phyloP scores from a whole-genome alignment of 352 stramenopile genomes.

The Thalassiosira pacifica region DNA sequence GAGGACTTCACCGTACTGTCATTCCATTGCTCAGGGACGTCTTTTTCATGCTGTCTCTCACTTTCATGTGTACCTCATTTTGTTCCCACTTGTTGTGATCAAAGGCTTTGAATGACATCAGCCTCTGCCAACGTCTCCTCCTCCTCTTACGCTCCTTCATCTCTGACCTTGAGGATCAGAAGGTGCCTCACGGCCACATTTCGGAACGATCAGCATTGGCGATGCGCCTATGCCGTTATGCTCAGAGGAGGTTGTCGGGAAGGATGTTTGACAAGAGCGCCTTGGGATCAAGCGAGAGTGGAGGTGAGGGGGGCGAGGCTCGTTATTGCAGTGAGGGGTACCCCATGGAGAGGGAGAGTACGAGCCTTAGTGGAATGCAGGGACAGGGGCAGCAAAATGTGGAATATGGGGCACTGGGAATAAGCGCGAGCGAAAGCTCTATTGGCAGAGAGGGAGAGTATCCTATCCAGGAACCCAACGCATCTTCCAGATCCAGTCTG shows the following conservation, averaged over 20 bases:
- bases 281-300: no score
- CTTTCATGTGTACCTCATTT: background rate
- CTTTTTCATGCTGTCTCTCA: slow-evolving; percentile 8
- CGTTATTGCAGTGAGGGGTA: slow-evolving; percentile 44
- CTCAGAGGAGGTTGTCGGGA: slow-evolving; percentile 51
- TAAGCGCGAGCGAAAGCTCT: slow-evolving; percentile 46
- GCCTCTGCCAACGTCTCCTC: slow-evolving; percentile 67
- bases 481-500: slow-evolving; percentile 17
- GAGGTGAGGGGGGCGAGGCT: slow-evolving; percentile 5
- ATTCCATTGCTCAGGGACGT: background rate
- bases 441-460: slow-evolving; percentile 12
- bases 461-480: slow-evolving; percentile 22
- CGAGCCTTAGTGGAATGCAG: slow-evolving; percentile 28
- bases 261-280: slow-evolving; percentile 57
- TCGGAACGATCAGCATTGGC: slow-evolving; percentile 24
- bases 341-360: slow-evolving; percentile 52
- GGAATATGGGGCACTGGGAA: no score
- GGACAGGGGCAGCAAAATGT: slow-evolving; percentile 22
- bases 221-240: slow-evolving; percentile 47
- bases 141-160: slow-evolving; percentile 67
- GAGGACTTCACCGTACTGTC: no score
- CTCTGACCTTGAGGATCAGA: slow-evolving; percentile 53
- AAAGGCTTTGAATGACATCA: slow-evolving; percentile 63
- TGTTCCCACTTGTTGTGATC: background rate
- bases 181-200: slow-evolving; percentile 17